Conservation (phyloP, 768 basidiomycete genomes). For the Tylopilus intermedius region DNA sequence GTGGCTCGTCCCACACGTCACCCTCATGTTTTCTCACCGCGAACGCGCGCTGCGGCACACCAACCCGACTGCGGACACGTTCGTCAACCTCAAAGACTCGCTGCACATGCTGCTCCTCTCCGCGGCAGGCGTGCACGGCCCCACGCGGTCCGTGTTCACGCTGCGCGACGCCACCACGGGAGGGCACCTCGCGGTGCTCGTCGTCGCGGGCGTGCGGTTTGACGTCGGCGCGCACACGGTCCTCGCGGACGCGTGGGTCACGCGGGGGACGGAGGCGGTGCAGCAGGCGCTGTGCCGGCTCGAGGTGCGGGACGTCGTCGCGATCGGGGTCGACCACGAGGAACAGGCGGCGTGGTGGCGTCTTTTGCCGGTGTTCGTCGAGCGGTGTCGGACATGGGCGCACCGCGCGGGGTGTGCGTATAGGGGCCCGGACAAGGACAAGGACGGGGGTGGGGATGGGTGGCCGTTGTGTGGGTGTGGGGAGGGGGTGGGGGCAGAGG, state of each 20-base stretch:
- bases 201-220: conserved; percentile 42
- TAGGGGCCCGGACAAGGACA: conserved; percentile 21
- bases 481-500: conserved; percentile 40
- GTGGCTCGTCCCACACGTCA: conserved; percentile 34
- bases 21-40: conserved; percentile 30
- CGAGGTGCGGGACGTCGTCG: conserved; percentile 12
- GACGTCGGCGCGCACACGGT: conserved; percentile 48
- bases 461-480: conserved; percentile 53
- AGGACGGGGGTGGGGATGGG: too few relatives aligned
- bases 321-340: conserved; percentile 13
- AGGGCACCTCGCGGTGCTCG: conserved; percentile 37
- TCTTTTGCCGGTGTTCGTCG: conserved; percentile 46
- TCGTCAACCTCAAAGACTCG: conserved; percentile 32
- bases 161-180: conserved; percentile 14
- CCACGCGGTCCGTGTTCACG: conserved; percentile 16
- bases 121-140: conserved; percentile 21
- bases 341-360: conserved; percentile 42
- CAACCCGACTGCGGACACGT: conserved; percentile 14
- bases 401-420: conserved; percentile 50
- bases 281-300: neutral
- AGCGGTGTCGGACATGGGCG: conserved; percentile 51
- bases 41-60: conserved; percentile 19
- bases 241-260: conserved; percentile 46
- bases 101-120: conserved; percentile 25
- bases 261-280: conserved; percentile 30